These are phyloP conservation scores for Russula olivacea DNA, from an alignment of 768 basidiomycete genomes.

Conservation along the genomic window DNA sequence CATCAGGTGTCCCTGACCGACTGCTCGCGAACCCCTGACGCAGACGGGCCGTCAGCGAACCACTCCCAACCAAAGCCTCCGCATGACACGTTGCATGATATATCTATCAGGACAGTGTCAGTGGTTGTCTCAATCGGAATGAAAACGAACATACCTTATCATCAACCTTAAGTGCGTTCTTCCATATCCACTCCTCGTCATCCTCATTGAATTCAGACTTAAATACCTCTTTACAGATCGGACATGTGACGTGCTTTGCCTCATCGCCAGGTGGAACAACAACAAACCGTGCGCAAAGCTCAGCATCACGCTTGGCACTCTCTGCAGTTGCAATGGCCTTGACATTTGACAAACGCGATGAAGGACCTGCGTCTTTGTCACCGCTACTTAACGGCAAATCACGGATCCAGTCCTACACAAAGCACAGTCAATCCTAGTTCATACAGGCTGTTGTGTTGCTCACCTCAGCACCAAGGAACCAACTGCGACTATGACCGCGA, in stretches of 20 bases:
- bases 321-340: constrained; percentile 59
- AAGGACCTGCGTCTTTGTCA: constrained; percentile 62
- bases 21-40: constrained; percentile 56
- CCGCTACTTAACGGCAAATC: constrained; percentile 56
- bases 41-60: constrained; percentile 59
- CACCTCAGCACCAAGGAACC: constrained; percentile 83
- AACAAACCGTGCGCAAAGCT: constrained; percentile 71
- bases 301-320: constrained; percentile 66
- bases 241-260: constrained; percentile 78
- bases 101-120: constrained; percentile 46
- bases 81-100: constrained; percentile 94
- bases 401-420: constrained; percentile 78
- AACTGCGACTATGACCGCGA: constrained; percentile 83
- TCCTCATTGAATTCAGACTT: constrained; percentile 92
- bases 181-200: constrained; percentile 98
- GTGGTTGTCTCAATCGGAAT: background rate
- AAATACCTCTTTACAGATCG: constrained; percentile 92
- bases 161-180: constrained; percentile 80
- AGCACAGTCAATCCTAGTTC: background rate
- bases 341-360: constrained; percentile 43
- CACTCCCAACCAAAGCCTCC: constrained; percentile 53
- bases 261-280: constrained; percentile 88
- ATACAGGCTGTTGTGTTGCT: constrained; percentile 28
- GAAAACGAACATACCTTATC: constrained; percentile 54
- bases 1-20: constrained; percentile 75